Evolutionary conservation across 2,329 filamentous ascomycete genomes (phyloP).

Genomic region (Aspergillus novoparasiticus): DNA sequence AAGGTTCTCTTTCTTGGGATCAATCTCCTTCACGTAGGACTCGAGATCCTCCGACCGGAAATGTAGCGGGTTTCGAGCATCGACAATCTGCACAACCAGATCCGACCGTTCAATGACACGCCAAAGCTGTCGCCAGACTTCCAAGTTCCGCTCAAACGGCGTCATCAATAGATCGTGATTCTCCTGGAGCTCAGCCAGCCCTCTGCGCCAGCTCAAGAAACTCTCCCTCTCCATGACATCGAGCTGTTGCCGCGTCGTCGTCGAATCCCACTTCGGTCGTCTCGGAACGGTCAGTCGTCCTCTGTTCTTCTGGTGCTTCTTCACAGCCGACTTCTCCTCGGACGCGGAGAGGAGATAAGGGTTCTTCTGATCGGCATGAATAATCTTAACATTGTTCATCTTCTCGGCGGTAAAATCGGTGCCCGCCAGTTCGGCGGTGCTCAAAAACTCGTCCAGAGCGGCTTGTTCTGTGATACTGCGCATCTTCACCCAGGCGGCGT

Average conservation of each 20-base stretch:
- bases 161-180: constrained; percentile 95
- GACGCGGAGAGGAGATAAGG: constrained; percentile 84
- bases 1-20: constrained; percentile 84
- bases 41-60: constrained; percentile 95
- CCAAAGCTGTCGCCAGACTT: constrained; percentile 98
- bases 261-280: constrained; percentile 83
- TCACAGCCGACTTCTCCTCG: constrained; percentile 76
- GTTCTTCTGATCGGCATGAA: constrained; percentile 94
- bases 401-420: constrained; percentile 99
- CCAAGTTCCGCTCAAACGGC: constrained; percentile 93
- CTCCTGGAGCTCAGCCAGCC: constrained; percentile 89
- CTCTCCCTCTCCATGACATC: constrained; percentile 77
- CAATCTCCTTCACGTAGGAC: constrained; percentile 89
- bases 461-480: constrained; percentile 97
- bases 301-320: constrained; percentile 82
- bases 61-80: constrained; percentile 89
- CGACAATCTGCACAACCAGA: constrained; percentile 95
- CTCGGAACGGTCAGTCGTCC: constrained; percentile 82
- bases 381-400: constrained; percentile 98
- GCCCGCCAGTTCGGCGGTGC: constrained; percentile 92
- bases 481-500: constrained; percentile 99
- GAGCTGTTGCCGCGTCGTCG: constrained; percentile 80
- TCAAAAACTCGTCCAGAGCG: constrained; percentile 93
- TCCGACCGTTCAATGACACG: constrained; percentile 96
- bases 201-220: constrained; percentile 85